Base-by-base conservation (phyloP, 129 eudicot species). In the Rutidosis leptorrhynchoides region DNA sequence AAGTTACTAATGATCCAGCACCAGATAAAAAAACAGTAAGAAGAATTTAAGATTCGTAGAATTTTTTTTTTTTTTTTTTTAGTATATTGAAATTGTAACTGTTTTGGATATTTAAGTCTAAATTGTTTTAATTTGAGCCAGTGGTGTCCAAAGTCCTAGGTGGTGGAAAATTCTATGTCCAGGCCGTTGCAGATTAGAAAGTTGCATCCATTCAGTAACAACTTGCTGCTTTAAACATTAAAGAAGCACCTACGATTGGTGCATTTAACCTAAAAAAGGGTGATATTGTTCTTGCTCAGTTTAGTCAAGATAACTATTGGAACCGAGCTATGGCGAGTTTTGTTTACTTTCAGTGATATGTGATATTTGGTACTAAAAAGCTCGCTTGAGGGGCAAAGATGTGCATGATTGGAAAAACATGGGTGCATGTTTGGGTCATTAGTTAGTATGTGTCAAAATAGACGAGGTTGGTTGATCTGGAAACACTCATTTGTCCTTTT, bases 231-330 rank as follows among this genome's bases (percentile, higher is more conserved):
- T 64, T 93, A 29, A 80, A 67, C 69, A 85, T 93, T 64, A 80
- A 79, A 64, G 96, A 93, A 66, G 90, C 92, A 71, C 96, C 98
- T 66, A 69, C 84, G 11, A 73, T 88, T 67, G 98, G 98, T 54
- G 77, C 95, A 60, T 93, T 88, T 55, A 88, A 78, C 61, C 96
- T 95, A 1, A 93, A 85, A 67, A 93, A 88, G 89, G 95, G 96
- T 5, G 96, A 93, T 45, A 68, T 86, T 29, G 92, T 88, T 58
- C 92, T 88, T 64, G 89, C 96, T 54, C 96, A 88, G 66, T 93
- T 93, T 65, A 93, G 89, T 74, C 89, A 85, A 7, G 98, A 93
- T 75, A 88, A 88, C 74, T 85, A 95, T 10, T 93, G 98, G 96
- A 93, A 93, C 71, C 91, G 98, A 15, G 96, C 96, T 56, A 74